Evolutionary conservation across 768 basidiomycete species (phyloP), one percentile per base, ranked within the genome.

Genomic region (Zangia roseola): DNA sequence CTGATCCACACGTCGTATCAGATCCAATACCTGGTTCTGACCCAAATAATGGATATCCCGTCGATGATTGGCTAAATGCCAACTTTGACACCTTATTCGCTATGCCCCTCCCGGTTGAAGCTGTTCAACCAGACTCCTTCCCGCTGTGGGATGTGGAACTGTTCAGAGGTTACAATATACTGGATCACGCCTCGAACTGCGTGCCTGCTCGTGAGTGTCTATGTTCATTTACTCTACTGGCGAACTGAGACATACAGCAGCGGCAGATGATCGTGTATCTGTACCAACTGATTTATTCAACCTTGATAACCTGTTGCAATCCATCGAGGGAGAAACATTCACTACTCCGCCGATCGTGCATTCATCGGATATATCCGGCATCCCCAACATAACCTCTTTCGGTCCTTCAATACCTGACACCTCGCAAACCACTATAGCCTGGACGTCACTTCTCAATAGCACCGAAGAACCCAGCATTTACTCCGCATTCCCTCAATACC

Each of bases 31-130:
- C 28, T 28, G 50, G 10, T 40, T 45, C n/a, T 21, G 39, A 59
- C 8, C 16, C 44, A 0, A 47, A 52, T 17, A 59, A 53, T 4
- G 63, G 58, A 19, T 50, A 57, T 17, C 57, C 62, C 0, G 46
- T 72, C 14, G 70, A 74, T 17, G 59, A 67, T 26, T 75, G 73
- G 75, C 71, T 71, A 35, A 53, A 64, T 19, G 47, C 59, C 5
- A 53, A 58, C 43, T 63, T 63, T 45, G 50, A 51, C 6, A 6
- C 45, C 7, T 36, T 65, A 12, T 69, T 71, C 21, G 52, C 65
- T 3, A 50, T 66, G 5, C 69, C 69, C 0, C 57, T 54, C 24
- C 55, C 56, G 0, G 64, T 66, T 13, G 53, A 61, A 8, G 53
- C 58, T 2, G 51, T 54, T 1, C 49, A 62, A 10, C 59, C 65